Evolutionary conservation across 2,329 filamentous ascomycete species (phyloP).

Genomic region (Cladorrhinum sp.): DNA sequence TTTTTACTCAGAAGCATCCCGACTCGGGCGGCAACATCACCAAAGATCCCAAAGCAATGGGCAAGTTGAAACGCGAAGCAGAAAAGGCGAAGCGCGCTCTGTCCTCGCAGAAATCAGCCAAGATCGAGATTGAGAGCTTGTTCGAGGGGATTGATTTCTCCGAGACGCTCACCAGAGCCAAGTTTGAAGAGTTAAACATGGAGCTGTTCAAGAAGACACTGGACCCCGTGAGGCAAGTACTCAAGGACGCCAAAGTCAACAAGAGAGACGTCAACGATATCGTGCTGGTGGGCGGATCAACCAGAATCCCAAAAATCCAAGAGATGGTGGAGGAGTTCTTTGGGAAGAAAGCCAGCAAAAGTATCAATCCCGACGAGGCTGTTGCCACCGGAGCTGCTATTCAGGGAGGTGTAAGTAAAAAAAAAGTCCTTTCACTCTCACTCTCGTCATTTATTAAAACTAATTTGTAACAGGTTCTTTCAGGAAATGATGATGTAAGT

Average conservation of each 20-base stretch:
- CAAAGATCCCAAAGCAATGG: constrained; percentile 96
- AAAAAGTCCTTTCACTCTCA: background rate
- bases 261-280: constrained; percentile 94
- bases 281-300: constrained; percentile 96
- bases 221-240: constrained; percentile 95
- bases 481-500: no score
- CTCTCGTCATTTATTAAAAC: background rate
- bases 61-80: constrained; percentile 98
- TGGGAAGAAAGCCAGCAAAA: constrained; percentile 96
- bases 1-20: constrained; percentile 80
- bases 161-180: constrained; percentile 94
- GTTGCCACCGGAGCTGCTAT: constrained; percentile 96
- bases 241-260: constrained; percentile 96
- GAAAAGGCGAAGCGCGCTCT: constrained; percentile 99
- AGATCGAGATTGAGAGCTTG: constrained; percentile 97
- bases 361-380: constrained; percentile 98
- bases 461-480: constrained; percentile 24
- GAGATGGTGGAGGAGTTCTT: constrained; percentile 94
- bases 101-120: constrained; percentile 87
- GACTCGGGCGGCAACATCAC: constrained; percentile 83
- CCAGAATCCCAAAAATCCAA: constrained; percentile 98
- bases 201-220: constrained; percentile 99
- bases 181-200: constrained; percentile 98
- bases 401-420: constrained; percentile 69
- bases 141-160: constrained; percentile 95